Evolutionary conservation across 2,329 filamentous ascomycete species (phyloP), one percentile per base, ranked within the genome.

Genomic region (Ophiosphaerella korrae): DNA sequence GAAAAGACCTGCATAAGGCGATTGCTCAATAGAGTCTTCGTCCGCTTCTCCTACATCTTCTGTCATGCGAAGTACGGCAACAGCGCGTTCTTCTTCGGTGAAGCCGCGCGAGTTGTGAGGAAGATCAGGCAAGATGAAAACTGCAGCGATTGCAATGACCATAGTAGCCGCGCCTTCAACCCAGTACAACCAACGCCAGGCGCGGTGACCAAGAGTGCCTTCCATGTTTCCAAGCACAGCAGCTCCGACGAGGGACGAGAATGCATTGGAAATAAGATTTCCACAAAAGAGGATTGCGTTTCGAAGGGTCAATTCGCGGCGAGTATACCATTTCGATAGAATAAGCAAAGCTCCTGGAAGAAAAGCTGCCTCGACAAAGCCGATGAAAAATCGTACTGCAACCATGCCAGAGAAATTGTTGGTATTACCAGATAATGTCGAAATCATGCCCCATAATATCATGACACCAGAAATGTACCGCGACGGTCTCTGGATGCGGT

Each of bases 311-410:
- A 76, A 62, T 49, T 77, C 74, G 42, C 80, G 79, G 41, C 84
- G 78, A 1, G 85, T 88, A 69, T 88, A 88, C 81, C 85, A 88
- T 59, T 86, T 84, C 0, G 83, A 85, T 16, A 88, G 76, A 39
- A 87, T 83, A 37, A 87, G 77, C 9, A 88, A 76, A 0, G 83
- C 83, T 36, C 86, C 86, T 0, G 86, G 85, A 23, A 87, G 75
- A 67, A 87, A 87, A 0, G 73, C 74, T 12, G 71, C 71, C 55
- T 74, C 71, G 6, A 71, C 68, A 40, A 74, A 70, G 1, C 71
- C 71, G 42, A 74, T 69, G 57, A 64, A 72, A 55, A 74, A 74
- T 11, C 70, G 67, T n/a, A 69, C 58, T 2, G 62, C 63, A 12
- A 76, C 66, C 62, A 76, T 73, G 32, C 74, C 74, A 14, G 57